phyloP scores from a whole-genome alignment of 768 basidiomycete genomes.

The Amanita phalloides region DNA sequence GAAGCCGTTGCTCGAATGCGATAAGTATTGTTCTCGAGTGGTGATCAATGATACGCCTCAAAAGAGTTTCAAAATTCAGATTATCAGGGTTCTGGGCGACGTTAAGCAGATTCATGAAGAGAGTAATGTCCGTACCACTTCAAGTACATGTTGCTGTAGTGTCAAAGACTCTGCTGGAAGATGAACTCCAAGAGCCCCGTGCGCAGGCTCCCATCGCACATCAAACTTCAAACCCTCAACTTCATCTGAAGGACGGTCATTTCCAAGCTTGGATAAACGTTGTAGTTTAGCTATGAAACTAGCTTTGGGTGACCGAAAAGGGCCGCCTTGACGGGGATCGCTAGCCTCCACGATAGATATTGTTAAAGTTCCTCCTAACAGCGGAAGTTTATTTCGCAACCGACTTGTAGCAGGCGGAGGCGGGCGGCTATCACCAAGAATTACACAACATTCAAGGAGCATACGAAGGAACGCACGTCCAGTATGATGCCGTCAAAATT shows the following conservation, averaged over 20 bases:
- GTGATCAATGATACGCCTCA: conserved; percentile 49
- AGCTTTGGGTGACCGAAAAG: conserved; percentile 41
- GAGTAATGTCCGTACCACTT: conserved; percentile 41
- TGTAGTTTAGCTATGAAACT: conserved; percentile 54
- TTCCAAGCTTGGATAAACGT: conserved; percentile 48
- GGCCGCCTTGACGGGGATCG: conserved; percentile 24
- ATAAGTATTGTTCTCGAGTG: conserved; percentile 58
- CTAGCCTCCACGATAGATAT: conserved; percentile 57
- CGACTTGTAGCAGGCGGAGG: conserved; percentile 17
- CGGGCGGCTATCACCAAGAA: conserved; percentile 14
- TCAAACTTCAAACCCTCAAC: conserved; percentile 59
- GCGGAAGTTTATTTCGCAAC: conserved; percentile 36
- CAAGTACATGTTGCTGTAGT: conserved; percentile 30
- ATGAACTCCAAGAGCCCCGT: conserved; percentile 50
- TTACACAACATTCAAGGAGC: neutral
- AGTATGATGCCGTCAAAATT: conserved; percentile 68
- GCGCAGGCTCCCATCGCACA: conserved; percentile 72
- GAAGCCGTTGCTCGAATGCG: conserved; percentile 44
- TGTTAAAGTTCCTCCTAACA: conserved; percentile 61
- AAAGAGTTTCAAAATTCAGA: conserved; percentile 64
- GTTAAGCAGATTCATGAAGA: neutral
- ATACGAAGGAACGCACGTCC: conserved; percentile 49
- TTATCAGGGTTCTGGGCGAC: conserved; percentile 45
- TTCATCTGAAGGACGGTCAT: conserved; percentile 54
- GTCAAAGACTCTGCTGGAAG: conserved; percentile 37